Base-by-base conservation (phyloP, 768 basidiomycete genomes). In the Hydnomerulius pinastri region DNA sequence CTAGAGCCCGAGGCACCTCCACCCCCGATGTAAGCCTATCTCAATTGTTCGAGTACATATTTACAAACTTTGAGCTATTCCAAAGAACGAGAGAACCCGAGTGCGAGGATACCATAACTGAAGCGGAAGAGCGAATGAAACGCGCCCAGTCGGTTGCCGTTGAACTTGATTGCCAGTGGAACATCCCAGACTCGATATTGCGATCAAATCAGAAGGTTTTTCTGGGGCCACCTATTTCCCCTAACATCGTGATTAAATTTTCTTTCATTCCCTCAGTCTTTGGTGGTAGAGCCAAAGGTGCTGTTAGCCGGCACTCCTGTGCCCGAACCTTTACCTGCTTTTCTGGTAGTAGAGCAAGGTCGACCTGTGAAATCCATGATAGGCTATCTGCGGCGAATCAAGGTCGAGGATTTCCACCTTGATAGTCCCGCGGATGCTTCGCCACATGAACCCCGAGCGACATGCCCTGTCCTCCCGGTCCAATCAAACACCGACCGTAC, bases 61-160 rank as follows among this genome's bases (percentile, higher is more conserved):
- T 18, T 11, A 18, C 40, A 24, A 40, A 6, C 3, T 41, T 12
- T 48, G 50, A 32, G 50, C 46, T 23, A 10, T 5, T 45, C 27
- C 10, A 18, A 10, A 82, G 80, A 55, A 73, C 72, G 20, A 71
- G 68, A 35, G 77, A 73, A 47, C 82, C 80, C 1, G 77, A 76
- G 25, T 69, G 57, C 4, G 82, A 83, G 57, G 82, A 84, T 54
- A 71, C 61, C 41, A 62, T 69, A 41, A 55, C 29, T 12, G 69
- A 74, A 55, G 81, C 81, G n/a, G 54, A 68, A 37, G 59, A 70
- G 43, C 77, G 82, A 41, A 63, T 60, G 53, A 59, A 59, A 46
- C 72, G 64, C 18, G 73, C 81, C 2, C 40, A 67, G 48, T 66
- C 67, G 4, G 68, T 67, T 23, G 73, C 80, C 1, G 67, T 81